Evolutionary conservation across 441 rosid species (phyloP), one percentile per base, ranked within the genome.

Genomic region (Pelargonium cotyledonis): DNA sequence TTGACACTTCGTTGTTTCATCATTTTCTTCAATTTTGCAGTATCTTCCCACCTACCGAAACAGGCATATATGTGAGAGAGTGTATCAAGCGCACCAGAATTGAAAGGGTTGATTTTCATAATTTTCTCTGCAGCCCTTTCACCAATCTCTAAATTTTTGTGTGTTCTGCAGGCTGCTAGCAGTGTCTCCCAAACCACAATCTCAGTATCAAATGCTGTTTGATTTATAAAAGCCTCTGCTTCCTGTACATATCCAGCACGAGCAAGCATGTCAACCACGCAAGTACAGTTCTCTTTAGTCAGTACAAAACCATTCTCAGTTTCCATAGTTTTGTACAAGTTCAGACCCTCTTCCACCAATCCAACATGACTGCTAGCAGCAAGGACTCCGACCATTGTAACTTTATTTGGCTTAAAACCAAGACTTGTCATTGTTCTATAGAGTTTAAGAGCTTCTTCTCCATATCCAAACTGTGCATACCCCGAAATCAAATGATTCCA

Each of bases 281-380:
- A 85, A 72, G 91, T 79, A 71, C 76, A 75, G 61, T 80, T 85
- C 76, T 82, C 87, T 77, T 62, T 82, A 6, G 86, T 83, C 6
- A 83, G 87, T 19, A 41, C 6, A 60, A 86, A 78, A 16, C 79
- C 69, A 40, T 70, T 67, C 57, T 83, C 80, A 0, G 58, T 76
- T 70, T 85, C 79, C 89, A 86, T 80, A 51, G 51, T 65, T 19
- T 68, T 61, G 76, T 79, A 85, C 31, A 86, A 65, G 64, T 78
- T 65, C 83, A 74, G 78, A 67, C 89, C 87, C 78, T 85, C 80
- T 61, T 82, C 87, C 16, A 82, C 81, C 11, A 79, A 69, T 29
- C 89, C 86, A 12, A 78, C 86, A 77, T 86, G 89, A 73, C 84
- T 83, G 77, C 91, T 83, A n/a, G 86, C 87, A 12, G 80, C 80